Base-by-base conservation (phyloP, 2,329 filamentous ascomycete genomes). In the Aspergillus niger region DNA sequence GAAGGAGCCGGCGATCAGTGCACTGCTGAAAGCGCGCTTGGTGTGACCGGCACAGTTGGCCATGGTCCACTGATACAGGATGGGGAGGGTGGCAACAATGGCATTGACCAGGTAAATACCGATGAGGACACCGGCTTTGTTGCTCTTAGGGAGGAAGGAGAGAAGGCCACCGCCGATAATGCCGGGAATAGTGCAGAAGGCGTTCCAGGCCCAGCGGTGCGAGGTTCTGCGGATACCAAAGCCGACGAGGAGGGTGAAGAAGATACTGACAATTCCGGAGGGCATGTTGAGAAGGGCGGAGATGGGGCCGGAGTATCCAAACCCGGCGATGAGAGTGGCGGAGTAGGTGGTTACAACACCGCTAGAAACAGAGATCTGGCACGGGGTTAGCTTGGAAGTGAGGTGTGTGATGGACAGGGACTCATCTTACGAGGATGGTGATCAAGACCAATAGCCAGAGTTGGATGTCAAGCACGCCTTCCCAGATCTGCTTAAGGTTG, bases 1-100 rank as follows among this genome's bases (percentile, higher is more conserved):
- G 64, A 80, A 81, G 2, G 73, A 72, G n/a, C 80, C 75, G 8
- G 81, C 74, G 2, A 81, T 71, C 4, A 82, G 64, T 0, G 80
- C 80, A 39, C 79, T 81, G 24, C 78, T 73, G 5, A 80, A 80
- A 15, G 80, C 77, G 54, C 82, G 81, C 67, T 83, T 83, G 3
- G 80, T 81, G 59, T 83, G 78, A 0, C 81, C 81, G 2, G 80
- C 80, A 13, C 79, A 76, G 60, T 83, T 83, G 32, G 74, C 76
- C 26, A 80, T 77, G 10, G 80, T 80, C 78, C 77, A 81, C 8
- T 77, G 76, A 26, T 79, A 77, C n/a, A 81, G 64, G n/a, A 81
- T 69, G 28, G 79, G 80, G 15, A 81, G 70, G 6, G 75, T 70
- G 10, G 77, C 77, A 5, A 79, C 77, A 53, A 80, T 77, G 1